phyloP scores from a whole-genome alignment of 106 monocot genomes.

The Acanthochlamys bracteata region DNA sequence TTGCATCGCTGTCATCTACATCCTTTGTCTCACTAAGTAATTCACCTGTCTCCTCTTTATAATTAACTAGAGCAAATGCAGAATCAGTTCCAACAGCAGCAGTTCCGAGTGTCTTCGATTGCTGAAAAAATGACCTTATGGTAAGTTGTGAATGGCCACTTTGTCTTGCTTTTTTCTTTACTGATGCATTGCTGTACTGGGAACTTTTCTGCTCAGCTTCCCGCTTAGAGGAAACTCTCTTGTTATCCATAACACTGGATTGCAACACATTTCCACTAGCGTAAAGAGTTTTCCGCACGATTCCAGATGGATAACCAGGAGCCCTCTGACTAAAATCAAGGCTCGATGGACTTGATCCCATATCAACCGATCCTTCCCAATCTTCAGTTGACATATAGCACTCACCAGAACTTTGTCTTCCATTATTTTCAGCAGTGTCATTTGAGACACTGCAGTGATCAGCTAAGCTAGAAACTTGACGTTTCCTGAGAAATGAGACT shows the following conservation, averaged over 20 bases:
- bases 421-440: conserved; percentile 9
- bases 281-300: neutral
- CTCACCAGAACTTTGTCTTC: conserved; percentile 13
- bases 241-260: neutral
- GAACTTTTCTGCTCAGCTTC: conserved; percentile 7
- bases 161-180: conserved; percentile 38
- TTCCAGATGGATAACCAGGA: conserved; percentile 3
- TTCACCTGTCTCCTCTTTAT: conserved; percentile 9
- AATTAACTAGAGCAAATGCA: conserved; percentile 14
- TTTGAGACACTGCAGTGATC: conserved; percentile 4
- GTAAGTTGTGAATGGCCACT: conserved; percentile 53
- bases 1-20: conserved; percentile 1
- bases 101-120: conserved; percentile 12
- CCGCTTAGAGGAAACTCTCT: conserved; percentile 1
- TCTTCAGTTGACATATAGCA: conserved; percentile 11
- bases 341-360: conserved; percentile 2
- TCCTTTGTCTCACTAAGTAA: conserved; percentile 5
- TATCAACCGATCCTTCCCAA: conserved; percentile 8
- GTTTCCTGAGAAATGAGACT: conserved; percentile 77
- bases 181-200: neutral
- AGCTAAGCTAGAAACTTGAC: conserved; percentile 9
- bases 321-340: conserved; percentile 3
- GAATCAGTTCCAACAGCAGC: conserved; percentile 6
- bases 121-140: conserved; percentile 66
- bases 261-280: conserved; percentile 1